These are phyloP conservation scores for Saitoella complicata DNA, from an alignment of 805 yeast genomes.

Conservation along the genomic window DNA sequence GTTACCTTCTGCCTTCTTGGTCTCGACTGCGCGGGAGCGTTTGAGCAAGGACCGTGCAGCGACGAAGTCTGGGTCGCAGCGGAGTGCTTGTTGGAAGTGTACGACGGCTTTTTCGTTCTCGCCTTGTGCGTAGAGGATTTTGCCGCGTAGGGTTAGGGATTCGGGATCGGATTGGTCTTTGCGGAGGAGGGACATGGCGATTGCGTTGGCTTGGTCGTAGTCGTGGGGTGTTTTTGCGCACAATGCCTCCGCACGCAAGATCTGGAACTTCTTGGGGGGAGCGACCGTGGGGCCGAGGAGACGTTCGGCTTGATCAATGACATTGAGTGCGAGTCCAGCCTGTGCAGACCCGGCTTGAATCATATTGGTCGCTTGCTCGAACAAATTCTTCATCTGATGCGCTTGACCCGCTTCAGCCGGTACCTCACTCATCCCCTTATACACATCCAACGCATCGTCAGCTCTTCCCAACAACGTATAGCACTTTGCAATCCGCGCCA, in stretches of 20 bases:
- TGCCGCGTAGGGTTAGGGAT: constrained; percentile 25
- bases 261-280: constrained; percentile 22
- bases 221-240: constrained; percentile 17
- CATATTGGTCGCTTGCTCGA: constrained; percentile 24
- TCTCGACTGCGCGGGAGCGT: constrained; percentile 21
- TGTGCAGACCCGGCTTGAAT: constrained; percentile 20
- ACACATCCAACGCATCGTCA: constrained; percentile 21
- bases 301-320: constrained; percentile 23
- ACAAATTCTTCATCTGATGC: constrained; percentile 16
- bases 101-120: constrained; percentile 23
- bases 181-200: constrained; percentile 23
- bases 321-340: constrained; percentile 21
- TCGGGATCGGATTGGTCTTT: constrained; percentile 23
- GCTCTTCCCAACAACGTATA: constrained; percentile 21
- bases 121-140: constrained; percentile 22
- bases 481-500: constrained; percentile 22
- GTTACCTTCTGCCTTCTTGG: constrained; percentile 42
- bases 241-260: constrained; percentile 9
- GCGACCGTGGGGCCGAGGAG: constrained; percentile 21
- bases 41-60: constrained; percentile 21
- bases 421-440: constrained; percentile 12
- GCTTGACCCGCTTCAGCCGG: constrained; percentile 9
- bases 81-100: constrained; percentile 26
- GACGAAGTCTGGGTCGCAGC: constrained; percentile 26
- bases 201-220: constrained; percentile 22